These are phyloP conservation scores for Apiotrichum laibachii DNA, from an alignment of 1,284 basidiomycete species.

Conservation along the genomic window DNA sequence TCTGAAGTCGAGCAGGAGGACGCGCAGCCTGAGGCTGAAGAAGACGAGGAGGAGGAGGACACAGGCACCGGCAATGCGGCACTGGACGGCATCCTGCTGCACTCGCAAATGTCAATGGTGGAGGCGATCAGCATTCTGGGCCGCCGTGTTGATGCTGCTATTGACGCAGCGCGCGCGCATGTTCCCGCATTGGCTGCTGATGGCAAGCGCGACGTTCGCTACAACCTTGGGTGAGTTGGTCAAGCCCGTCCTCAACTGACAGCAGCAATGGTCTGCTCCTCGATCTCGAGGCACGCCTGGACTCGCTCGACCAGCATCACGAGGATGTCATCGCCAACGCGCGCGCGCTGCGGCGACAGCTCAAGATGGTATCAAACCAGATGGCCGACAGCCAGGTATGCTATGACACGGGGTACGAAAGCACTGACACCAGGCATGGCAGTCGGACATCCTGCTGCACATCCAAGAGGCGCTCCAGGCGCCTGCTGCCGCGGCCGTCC, in stretches of 20 bases:
- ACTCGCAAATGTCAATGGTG: constrained; percentile 48
- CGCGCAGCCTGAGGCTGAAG: background rate
- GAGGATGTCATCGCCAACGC: background rate
- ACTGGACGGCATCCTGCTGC: constrained; percentile 49
- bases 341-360: background rate
- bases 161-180: background rate
- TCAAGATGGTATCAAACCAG: background rate
- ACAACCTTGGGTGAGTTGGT: background rate
- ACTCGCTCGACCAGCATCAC: background rate
- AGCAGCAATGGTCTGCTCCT: background rate
- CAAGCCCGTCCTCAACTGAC: background rate
- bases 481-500: background rate
- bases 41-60: background rate
- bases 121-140: constrained; percentile 44
- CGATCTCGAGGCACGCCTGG: constrained; percentile 3
- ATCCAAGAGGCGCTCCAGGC: constrained; percentile 58
- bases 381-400: background rate
- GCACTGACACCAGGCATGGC: constrained; percentile 37
- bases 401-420: background rate
- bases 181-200: background rate
- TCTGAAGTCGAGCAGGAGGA: background rate
- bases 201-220: background rate
- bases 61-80: constrained; percentile 35
- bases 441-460: constrained; percentile 56
- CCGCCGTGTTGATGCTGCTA: constrained; percentile 29